Conservation (phyloP, 2,329 filamentous ascomycete genomes). For the Domatiomyces catenatus region DNA sequence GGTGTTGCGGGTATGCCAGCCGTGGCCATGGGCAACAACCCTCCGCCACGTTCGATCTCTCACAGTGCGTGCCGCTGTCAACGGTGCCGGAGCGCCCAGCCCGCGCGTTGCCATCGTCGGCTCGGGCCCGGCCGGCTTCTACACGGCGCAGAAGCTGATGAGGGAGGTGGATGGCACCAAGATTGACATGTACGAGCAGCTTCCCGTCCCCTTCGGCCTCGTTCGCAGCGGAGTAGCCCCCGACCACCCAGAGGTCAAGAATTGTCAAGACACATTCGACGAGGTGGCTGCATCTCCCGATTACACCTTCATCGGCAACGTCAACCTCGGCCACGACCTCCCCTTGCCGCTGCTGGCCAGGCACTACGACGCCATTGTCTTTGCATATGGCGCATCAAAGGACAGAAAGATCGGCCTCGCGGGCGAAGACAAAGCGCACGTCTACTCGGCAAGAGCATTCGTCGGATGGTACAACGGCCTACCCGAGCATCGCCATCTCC, state of each 20-base stretch:
- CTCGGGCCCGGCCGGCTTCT: conserved; percentile 91
- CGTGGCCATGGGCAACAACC: background rate
- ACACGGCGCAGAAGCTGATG: conserved; percentile 76
- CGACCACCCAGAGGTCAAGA: conserved; percentile 98
- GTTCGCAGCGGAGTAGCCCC: conserved; percentile 94
- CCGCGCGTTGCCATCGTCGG: conserved; percentile 78
- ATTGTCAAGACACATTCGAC: conserved; percentile 85
- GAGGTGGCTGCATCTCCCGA: conserved; percentile 68
- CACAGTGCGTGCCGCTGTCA: background rate
- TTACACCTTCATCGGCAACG: conserved; percentile 85
- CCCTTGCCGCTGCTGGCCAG: conserved; percentile 53
- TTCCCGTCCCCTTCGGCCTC: conserved; percentile 84
- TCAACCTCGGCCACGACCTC: conserved; percentile 57
- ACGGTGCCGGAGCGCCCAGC: conserved; percentile 28
- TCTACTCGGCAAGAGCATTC: conserved; percentile 74
- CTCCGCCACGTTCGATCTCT: background rate
- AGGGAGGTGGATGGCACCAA: conserved; percentile 53
- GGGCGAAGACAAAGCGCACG: conserved; percentile 53
- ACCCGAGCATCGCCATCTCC: conserved; percentile 59
- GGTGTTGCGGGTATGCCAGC: background rate
- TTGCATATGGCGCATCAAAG: conserved; percentile 80
- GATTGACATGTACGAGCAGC: conserved; percentile 90
- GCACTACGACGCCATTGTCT: conserved; percentile 83
- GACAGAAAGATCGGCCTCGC: conserved; percentile 66
- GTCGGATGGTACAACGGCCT: conserved; percentile 98